Evolutionary conservation across 2,329 filamentous ascomycete species (phyloP), one percentile per base, ranked within the genome.

Genomic region (Calonectria hongkongensis): DNA sequence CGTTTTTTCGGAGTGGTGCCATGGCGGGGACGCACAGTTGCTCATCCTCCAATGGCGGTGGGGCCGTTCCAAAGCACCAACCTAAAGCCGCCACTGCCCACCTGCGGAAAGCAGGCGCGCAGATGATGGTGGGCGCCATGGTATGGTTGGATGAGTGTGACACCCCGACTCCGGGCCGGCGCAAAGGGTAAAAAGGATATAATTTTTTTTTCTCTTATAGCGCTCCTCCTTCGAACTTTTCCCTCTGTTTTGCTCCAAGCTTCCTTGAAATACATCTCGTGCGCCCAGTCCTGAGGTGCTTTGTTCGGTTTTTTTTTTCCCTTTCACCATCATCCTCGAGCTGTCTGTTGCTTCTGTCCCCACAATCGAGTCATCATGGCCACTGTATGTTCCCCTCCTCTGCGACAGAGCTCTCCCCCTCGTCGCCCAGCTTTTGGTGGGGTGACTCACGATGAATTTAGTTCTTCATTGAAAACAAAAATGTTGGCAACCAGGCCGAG

Each of bases 401-500:
- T 43, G 62, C 56, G 65, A 70, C 70, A 18, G 33, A 41, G 45
- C 71, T 51, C 54, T 33, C 62, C 67, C 58, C 58, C 64, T 66
- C 72, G 71, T 64, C 45, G 62, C 56, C 63, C 18, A 62, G 43
- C 62, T 62, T 41, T 63, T 72, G 74, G 73, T 72, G 73, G 73
- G 73, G 74, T 82, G 80, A 82, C 79, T 84, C 77, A 83, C 73
- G 68, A 70, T 39, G 30, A 70, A 62, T 41, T 45, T 71, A 85
- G 82, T 95, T 94, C 89, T 94, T 91, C 86, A 94, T 95, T 79
- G 89, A 94, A 82, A 96, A 96, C 84, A 92, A 93, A 79, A 91
- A 94, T 84, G 92, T 96, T 78, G 94, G 94, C 79, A 94, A 96
- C 85, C 92, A 91, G 84, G 87, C 88, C 66, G 89, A 91, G 75